Evolutionary conservation across 352 stramenopile genomes (phyloP).

Genomic region (Globisporangium nagaii): DNA sequence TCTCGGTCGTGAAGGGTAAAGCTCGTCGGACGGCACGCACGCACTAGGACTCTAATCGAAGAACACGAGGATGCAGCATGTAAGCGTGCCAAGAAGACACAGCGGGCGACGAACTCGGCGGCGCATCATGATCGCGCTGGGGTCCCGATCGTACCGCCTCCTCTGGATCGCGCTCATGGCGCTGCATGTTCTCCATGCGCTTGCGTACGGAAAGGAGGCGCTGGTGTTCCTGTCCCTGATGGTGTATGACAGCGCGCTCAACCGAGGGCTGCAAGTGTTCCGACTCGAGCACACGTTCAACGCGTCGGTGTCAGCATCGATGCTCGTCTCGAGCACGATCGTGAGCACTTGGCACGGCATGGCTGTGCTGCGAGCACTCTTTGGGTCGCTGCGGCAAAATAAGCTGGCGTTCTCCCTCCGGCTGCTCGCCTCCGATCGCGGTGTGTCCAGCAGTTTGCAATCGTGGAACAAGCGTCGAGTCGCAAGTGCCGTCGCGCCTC

Average conservation of each 20-base stretch:
- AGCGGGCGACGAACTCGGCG: not conserved
- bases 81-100: not conserved
- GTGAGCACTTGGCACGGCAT: not conserved
- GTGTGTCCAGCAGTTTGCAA: not conserved
- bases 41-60: too few relatives aligned
- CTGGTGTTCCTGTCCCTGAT: not conserved
- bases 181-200: not conserved
- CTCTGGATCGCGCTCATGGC: not conserved
- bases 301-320: not conserved
- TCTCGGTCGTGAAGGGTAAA: too few relatives aligned
- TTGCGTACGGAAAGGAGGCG: not conserved
- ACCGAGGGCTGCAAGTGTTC: not conserved
- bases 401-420: not conserved
- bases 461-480: not conserved
- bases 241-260: not conserved
- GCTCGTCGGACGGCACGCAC: too few relatives aligned
- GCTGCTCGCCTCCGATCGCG: not conserved
- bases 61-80: not conserved
- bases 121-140: not conserved
- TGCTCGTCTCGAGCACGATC: not conserved
- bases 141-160: not conserved
- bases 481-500: not conserved
- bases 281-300: not conserved
- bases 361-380: not conserved
- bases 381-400: not conserved